Evolutionary conservation across 176 grass and related monocot genomes (phyloP), one percentile per base, ranked within the genome.

Genomic region (Metroxylon sagu): DNA sequence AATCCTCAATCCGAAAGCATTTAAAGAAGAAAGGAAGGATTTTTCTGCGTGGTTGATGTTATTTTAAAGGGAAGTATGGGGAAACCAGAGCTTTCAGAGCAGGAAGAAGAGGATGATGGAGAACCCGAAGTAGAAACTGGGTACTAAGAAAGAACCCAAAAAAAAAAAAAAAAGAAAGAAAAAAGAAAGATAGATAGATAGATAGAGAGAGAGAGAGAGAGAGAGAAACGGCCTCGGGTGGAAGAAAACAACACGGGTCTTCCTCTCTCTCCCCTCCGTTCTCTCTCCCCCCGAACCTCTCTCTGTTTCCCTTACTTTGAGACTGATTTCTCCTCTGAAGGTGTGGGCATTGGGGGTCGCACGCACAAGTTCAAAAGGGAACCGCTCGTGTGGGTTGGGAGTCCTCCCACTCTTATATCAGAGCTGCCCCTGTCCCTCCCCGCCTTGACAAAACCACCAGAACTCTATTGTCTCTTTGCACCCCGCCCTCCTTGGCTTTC

Each of bases 311-410:
- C 17, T 63, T 18, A 10, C 16, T 27, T 23, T 65, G 35, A 43
- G 35, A 43, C 35, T 43, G 35, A 43, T 43, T 43, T 7, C 35
- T 12, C 35, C 21, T 65, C 48, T 27, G 15, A 15, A 31, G 60
- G 14, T 23, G 18, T 8, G 35, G n/a, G 16, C 18, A 39, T 16
- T 17, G 58, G 23, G 29, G 26, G 16, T 26, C 16, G 26, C 14
- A 31, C 15, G 60, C 35, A 63, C 49, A 65, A 49, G 62, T 65
- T 65, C 62, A 29, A 25, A 52, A 26, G 16, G 51, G 62, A 65
- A 65, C 62, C 62, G 6, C 62, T 52, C 62, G 62, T 65, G 62
- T 65, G 62, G 62, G 49, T 65, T 3, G 48, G 49, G 62, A 65
- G 62, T 52, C 62, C 19, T 6, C 49, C 48, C 48, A 28, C 62